Conservation (phyloP, 306 rosid species). For the Fragaria ananassa region DNA sequence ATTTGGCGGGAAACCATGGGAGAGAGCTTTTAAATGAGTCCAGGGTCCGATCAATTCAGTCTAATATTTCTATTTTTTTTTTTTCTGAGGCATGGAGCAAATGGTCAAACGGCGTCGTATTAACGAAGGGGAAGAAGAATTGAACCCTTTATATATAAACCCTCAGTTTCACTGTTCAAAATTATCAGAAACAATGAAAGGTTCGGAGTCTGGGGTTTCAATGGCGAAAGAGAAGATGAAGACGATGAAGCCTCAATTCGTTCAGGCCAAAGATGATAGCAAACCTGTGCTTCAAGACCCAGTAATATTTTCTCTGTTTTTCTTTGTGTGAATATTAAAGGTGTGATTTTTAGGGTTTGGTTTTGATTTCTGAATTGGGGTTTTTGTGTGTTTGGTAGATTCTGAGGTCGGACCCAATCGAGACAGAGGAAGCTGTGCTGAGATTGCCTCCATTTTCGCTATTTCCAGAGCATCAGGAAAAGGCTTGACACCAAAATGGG, state of each 20-base stretch:
- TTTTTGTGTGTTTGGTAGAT: conserved; percentile 42
- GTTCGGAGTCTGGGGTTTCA: conserved; percentile 40
- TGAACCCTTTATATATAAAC: background rate
- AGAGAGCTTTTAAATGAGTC: background rate
- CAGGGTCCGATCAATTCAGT: background rate
- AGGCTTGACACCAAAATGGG: conserved; percentile 5
- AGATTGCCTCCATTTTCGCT: conserved; percentile 59
- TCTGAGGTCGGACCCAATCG: conserved; percentile 79
- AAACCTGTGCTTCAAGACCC: conserved; percentile 91
- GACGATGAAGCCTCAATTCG: conserved; percentile 53
- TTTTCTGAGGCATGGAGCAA: background rate
- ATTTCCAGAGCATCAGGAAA: conserved; percentile 11
- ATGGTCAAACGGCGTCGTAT: background rate
- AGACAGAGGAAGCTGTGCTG: conserved; percentile 84
- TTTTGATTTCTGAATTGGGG: background rate
- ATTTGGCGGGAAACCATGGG: conserved; percentile 31
- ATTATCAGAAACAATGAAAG: conserved; percentile 33
- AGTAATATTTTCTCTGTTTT: conserved; percentile 30
- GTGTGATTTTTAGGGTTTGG: background rate
- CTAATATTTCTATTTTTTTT: background rate
- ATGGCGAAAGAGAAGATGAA: conserved; percentile 22
- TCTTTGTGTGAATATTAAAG: background rate
- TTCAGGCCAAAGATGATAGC: conserved; percentile 82
- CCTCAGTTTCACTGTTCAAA: background rate
- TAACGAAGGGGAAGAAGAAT: background rate